A percentile compares a stretch with the other conserved stretches of the same genome.
Evolutionary conservation across 2,329 filamentous ascomycete genomes (phyloP).

Genomic region (Ophiosphaerella korrae): DNA sequence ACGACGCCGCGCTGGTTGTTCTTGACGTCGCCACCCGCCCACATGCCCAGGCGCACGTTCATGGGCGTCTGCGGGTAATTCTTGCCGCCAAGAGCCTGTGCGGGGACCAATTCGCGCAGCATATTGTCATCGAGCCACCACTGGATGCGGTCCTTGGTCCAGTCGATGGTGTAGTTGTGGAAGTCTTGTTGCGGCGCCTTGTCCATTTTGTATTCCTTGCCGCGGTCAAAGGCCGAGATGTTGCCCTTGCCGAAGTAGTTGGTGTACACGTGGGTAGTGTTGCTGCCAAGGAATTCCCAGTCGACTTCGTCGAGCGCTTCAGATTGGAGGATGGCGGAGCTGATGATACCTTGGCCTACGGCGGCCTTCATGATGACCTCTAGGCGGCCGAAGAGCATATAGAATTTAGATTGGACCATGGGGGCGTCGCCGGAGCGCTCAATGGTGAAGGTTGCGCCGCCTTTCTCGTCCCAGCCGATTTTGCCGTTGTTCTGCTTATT

Average conservation of each 20-base stretch:
- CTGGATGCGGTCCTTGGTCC: slow-evolving; percentile 66
- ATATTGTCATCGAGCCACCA: slow-evolving; percentile 68
- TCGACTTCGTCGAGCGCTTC: slow-evolving; percentile 61
- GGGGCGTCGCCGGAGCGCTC: slow-evolving; percentile 73
- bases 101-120: slow-evolving; percentile 66
- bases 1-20: slow-evolving; percentile 42
- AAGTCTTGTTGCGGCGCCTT: slow-evolving; percentile 38
- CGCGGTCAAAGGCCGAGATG: slow-evolving; percentile 58
- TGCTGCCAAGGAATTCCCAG: slow-evolving; percentile 53
- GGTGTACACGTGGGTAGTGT: slow-evolving; percentile 50
- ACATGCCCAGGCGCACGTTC: slow-evolving; percentile 72
- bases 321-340: slow-evolving; percentile 57
- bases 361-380: slow-evolving; percentile 55
- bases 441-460: slow-evolving; percentile 73
- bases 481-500: slow-evolving; percentile 67
- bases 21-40: slow-evolving; percentile 63
- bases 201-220: slow-evolving; percentile 38
- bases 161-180: slow-evolving; percentile 61
- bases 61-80: slow-evolving; percentile 76
- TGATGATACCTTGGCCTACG: slow-evolving; percentile 56
- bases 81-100: slow-evolving; percentile 62
- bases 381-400: slow-evolving; percentile 60
- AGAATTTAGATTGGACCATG: slow-evolving; percentile 69
- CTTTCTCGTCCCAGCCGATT: slow-evolving; percentile 66
- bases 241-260: slow-evolving; percentile 64